Conservation (phyloP, 2,329 filamentous ascomycete species). For the Penicillium paneum region DNA sequence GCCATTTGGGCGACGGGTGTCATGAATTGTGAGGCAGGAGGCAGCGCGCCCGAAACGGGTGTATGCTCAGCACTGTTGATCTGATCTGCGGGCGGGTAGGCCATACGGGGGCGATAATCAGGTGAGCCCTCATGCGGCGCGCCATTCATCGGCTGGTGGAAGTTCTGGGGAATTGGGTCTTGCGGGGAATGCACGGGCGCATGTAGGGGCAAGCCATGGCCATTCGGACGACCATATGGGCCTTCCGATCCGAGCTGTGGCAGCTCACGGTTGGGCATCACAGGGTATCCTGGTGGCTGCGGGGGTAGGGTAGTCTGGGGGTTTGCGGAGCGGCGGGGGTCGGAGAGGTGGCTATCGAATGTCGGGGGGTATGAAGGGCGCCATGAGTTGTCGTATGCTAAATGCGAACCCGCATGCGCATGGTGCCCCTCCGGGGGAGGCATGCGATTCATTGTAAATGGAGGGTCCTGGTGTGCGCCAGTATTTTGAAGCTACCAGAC, state of each 20-base stretch:
- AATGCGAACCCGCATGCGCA: constrained; percentile 27
- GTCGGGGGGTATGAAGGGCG: constrained; percentile 28
- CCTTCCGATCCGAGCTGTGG: constrained; percentile 35
- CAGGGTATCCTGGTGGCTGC: constrained; percentile 25
- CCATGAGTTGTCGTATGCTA: constrained; percentile 33
- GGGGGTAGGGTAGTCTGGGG: constrained; percentile 29
- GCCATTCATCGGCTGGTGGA: constrained; percentile 35
- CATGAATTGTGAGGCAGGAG: constrained; percentile 30
- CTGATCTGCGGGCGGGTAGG: constrained; percentile 31
- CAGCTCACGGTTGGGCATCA: constrained; percentile 34
- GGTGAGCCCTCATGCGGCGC: constrained; percentile 30
- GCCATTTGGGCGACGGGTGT: constrained; percentile 26
- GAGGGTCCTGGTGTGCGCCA: not conserved
- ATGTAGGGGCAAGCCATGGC: constrained; percentile 31
- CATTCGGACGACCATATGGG: constrained; percentile 34
- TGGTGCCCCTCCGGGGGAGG: constrained; percentile 32
- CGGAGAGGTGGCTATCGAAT: constrained; percentile 29
- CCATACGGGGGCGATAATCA: constrained; percentile 35
- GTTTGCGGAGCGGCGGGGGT: constrained; percentile 31
- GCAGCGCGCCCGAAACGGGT: constrained; percentile 29
- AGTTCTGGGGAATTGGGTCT: constrained; percentile 26
- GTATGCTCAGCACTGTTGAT: constrained; percentile 31
- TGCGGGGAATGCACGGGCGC: constrained; percentile 29
- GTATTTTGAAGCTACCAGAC: not conserved
- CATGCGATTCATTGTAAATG: constrained; percentile 29